phyloP scores from a whole-genome alignment of 331 rosid species.

The Telfairia occidentalis region DNA sequence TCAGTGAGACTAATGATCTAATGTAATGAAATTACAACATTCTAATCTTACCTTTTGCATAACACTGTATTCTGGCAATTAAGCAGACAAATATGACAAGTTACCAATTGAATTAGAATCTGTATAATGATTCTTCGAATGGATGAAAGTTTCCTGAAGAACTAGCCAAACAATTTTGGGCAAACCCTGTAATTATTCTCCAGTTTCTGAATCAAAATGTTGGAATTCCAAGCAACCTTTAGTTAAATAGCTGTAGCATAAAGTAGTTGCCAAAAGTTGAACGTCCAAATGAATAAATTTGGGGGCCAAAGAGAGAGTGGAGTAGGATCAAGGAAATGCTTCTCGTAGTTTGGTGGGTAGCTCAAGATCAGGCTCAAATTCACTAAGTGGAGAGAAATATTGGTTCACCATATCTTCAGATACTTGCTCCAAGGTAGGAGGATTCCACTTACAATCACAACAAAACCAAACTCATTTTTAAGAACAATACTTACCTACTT shows the following conservation, averaged over 20 bases:
- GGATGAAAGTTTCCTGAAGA: not conserved
- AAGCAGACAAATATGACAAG: not conserved
- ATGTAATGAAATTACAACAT: not conserved
- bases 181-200: not conserved
- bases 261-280: not conserved
- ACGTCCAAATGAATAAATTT: not conserved
- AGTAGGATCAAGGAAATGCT: conserved; percentile 38
- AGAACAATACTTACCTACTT: too few relatives aligned
- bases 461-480: not conserved
- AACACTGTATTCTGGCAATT: not conserved
- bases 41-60: not conserved
- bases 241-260: not conserved
- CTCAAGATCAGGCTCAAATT: conserved; percentile 58
- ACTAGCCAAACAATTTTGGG: not conserved
- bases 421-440: conserved; percentile 71
- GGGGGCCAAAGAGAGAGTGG: not conserved
- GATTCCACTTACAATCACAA: conserved; percentile 67
- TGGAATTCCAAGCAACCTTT: not conserved
- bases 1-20: not conserved
- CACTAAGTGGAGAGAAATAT: conserved; percentile 53
- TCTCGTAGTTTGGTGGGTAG: conserved; percentile 63
- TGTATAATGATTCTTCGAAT: not conserved
- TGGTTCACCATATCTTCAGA: conserved; percentile 70
- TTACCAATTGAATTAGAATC: not conserved
- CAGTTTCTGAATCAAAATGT: not conserved